phyloP scores from a whole-genome alignment of 768 basidiomycete species.

The Porpolomopsis calyptriformis region DNA sequence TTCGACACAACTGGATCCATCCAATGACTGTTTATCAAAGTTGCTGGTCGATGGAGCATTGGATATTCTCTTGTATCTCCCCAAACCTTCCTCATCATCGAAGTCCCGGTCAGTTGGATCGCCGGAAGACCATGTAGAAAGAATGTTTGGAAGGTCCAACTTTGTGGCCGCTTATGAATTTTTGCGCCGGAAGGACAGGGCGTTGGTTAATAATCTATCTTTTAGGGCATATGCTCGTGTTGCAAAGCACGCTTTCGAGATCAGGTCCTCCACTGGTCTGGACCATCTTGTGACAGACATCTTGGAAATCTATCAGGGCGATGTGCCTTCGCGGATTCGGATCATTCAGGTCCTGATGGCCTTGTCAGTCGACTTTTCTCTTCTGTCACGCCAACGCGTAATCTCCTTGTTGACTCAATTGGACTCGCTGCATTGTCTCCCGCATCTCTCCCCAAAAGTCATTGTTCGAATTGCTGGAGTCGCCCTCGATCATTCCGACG shows the following conservation, averaged over 20 bases:
- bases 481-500: slow-evolving; percentile 15
- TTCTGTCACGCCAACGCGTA: neutral
- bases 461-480: slow-evolving; percentile 11
- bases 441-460: neutral
- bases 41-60: neutral
- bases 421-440: neutral
- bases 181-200: neutral
- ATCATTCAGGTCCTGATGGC: neutral
- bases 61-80: neutral
- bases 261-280: neutral
- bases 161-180: neutral
- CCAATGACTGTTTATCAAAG: neutral
- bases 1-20: neutral
- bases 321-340: neutral
- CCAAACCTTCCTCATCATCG: neutral
- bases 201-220: neutral
- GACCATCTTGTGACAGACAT: neutral
- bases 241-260: neutral
- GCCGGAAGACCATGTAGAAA: neutral
- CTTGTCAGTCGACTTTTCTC: neutral
- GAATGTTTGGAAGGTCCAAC: neutral
- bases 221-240: neutral
- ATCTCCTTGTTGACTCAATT: neutral
- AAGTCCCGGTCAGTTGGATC: neutral
- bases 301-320: neutral